Conservation (phyloP, 2,329 filamentous ascomycete species). For the Cryoendolithus antarcticus region DNA sequence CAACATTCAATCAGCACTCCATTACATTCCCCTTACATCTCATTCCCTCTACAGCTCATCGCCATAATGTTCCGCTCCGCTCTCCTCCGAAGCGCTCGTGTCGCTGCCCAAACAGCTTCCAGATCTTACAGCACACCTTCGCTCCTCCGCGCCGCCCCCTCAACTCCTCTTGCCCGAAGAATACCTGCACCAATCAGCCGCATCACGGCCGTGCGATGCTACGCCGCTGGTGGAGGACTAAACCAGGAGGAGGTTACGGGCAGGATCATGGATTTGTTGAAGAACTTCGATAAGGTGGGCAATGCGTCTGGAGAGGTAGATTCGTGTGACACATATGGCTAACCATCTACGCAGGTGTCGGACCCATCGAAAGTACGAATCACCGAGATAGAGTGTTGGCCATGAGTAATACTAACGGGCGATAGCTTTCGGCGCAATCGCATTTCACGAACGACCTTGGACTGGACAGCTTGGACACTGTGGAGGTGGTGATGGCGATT, state of each 20-base stretch:
- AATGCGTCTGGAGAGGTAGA: neutral
- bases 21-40: neutral
- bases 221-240: slow-evolving; percentile 70
- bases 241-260: slow-evolving; percentile 77
- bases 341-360: slow-evolving; percentile 41
- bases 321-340: slow-evolving; percentile 4
- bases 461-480: slow-evolving; percentile 92
- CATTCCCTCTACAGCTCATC: slow-evolving; percentile 4
- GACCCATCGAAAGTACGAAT: slow-evolving; percentile 43
- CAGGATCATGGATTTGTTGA: slow-evolving; percentile 81
- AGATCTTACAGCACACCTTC: slow-evolving; percentile 33
- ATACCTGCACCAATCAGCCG: slow-evolving; percentile 50
- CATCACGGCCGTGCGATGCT: slow-evolving; percentile 64
- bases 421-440: slow-evolving; percentile 65
- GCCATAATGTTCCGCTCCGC: slow-evolving; percentile 79
- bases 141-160: slow-evolving; percentile 44
- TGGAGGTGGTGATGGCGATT: slow-evolving; percentile 99
- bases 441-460: slow-evolving; percentile 98
- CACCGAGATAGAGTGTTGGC: neutral
- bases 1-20: too few relatives aligned
- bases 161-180: slow-evolving; percentile 47
- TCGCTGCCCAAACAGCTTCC: slow-evolving; percentile 29
- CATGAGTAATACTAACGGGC: slow-evolving; percentile 14
- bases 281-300: slow-evolving; percentile 92
- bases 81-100: slow-evolving; percentile 63